Conservation (phyloP, 2,329 filamentous ascomycete genomes). For the Apiospora koreana region DNA sequence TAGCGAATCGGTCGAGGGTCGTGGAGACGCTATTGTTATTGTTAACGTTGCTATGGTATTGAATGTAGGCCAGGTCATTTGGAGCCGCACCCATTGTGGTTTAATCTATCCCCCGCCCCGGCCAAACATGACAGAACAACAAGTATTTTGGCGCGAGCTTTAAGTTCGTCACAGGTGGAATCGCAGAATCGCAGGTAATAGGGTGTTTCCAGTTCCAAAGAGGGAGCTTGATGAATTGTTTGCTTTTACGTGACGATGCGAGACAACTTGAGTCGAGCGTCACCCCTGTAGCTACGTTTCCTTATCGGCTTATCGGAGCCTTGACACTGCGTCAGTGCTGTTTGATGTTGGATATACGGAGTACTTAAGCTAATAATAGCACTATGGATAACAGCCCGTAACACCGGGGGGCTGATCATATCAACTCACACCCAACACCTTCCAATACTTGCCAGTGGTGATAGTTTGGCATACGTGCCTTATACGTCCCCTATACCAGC, state of each 20-base stretch:
- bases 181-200: neutral
- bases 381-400: neutral
- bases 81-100: slow-evolving; percentile 9
- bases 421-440: too few relatives aligned
- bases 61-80: neutral
- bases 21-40: slow-evolving; percentile 28
- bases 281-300: neutral
- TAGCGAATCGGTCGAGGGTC: slow-evolving; percentile 58
- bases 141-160: neutral
- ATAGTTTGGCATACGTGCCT: too few relatives aligned
- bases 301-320: neutral
- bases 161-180: neutral
- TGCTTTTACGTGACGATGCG: neutral
- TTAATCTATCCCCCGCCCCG: neutral
- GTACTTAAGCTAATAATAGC: neutral
- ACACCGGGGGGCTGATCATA: too few relatives aligned
- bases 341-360: neutral
- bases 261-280: neutral
- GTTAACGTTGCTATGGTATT: neutral
- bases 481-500: too few relatives aligned
- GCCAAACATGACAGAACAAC: neutral
- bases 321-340: neutral
- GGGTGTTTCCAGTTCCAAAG: neutral
- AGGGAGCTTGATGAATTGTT: neutral
- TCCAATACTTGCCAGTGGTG: too few relatives aligned